A percentile compares a stretch with the other conserved stretches of the same genome.
Conservation (phyloP, 768 basidiomycete species). For the Rhodotorula graminis region DNA sequence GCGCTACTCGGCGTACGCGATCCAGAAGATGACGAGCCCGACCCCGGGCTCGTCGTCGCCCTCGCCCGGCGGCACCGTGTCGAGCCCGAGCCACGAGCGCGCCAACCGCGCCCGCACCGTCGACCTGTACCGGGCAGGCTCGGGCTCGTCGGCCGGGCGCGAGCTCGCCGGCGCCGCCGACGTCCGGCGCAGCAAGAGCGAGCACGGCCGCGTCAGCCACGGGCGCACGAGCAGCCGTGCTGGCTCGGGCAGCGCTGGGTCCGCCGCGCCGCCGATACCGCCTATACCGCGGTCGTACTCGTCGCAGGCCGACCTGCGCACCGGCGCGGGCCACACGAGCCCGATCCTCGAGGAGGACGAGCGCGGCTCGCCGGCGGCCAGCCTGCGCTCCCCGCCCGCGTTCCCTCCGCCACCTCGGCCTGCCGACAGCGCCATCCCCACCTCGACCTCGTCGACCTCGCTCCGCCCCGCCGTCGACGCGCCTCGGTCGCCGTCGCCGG, state of each 20-base stretch:
- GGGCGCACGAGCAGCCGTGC: background rate
- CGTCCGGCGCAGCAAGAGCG: slow-evolving; percentile 12
- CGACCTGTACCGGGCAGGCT: background rate
- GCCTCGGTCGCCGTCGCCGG: background rate
- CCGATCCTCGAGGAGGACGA: slow-evolving; percentile 17
- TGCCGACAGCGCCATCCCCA: background rate
- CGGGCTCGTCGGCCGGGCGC: background rate
- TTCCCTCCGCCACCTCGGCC: slow-evolving; percentile 1
- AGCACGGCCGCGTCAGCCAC: background rate
- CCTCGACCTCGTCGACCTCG: background rate
- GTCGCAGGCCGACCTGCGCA: background rate
- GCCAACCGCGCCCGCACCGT: background rate
- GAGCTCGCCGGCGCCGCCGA: slow-evolving; percentile 7
- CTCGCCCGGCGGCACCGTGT: background rate
- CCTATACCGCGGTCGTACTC: slow-evolving; percentile 23
- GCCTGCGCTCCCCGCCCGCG: background rate
- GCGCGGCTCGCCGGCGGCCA: background rate
- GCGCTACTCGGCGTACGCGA: slow-evolving; percentile 89
- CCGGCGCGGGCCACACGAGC: background rate
- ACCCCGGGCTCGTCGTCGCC: slow-evolving; percentile 31
- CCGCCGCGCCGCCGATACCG: slow-evolving; percentile 15
- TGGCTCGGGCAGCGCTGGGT: background rate
- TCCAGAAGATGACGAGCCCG: slow-evolving; percentile 79
- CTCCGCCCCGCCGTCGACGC: background rate
- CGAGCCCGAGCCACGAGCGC: background rate